phyloP scores from a whole-genome alignment of 805 yeast genomes.

The Saccharomycopsis fibuligera region DNA sequence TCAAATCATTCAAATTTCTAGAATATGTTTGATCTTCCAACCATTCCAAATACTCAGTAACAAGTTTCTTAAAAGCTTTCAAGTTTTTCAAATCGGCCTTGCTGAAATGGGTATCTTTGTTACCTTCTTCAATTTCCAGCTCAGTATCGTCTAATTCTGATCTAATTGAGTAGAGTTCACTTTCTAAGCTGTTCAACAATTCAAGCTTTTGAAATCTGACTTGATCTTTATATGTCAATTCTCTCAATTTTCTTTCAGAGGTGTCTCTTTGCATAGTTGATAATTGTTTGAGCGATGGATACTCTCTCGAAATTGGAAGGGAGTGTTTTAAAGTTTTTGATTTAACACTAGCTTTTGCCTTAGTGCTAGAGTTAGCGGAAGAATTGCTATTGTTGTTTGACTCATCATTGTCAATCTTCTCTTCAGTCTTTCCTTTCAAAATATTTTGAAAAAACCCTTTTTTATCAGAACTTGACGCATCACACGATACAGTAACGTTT shows the following conservation, averaged over 20 bases:
- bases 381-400: neutral
- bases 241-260: constrained; percentile 16
- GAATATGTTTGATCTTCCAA: constrained; percentile 21
- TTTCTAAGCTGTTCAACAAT: constrained; percentile 19
- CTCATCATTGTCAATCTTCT: neutral
- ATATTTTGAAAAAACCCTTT: constrained; percentile 20
- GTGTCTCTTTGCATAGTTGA: constrained; percentile 8
- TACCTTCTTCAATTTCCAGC: constrained; percentile 18
- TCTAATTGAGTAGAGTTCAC: constrained; percentile 20
- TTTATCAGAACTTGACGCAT: neutral
- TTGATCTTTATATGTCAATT: constrained; percentile 16
- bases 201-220: constrained; percentile 18
- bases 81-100: neutral
- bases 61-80: constrained; percentile 15
- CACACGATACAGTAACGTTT: constrained; percentile 40
- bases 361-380: neutral
- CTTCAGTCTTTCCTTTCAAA: constrained; percentile 7
- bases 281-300: constrained; percentile 6
- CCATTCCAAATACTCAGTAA: constrained; percentile 21
- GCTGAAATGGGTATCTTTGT: neutral
- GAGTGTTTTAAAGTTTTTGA: constrained; percentile 5
- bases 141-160: constrained; percentile 16
- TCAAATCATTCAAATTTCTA: constrained; percentile 16
- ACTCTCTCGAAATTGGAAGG: neutral
- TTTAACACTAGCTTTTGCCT: neutral